Percentiles rank a stretch among this genome's conserved stretches.
phyloP scores from a whole-genome alignment of 2,329 filamentous ascomycete genomes.

The Didymella lethalis region DNA sequence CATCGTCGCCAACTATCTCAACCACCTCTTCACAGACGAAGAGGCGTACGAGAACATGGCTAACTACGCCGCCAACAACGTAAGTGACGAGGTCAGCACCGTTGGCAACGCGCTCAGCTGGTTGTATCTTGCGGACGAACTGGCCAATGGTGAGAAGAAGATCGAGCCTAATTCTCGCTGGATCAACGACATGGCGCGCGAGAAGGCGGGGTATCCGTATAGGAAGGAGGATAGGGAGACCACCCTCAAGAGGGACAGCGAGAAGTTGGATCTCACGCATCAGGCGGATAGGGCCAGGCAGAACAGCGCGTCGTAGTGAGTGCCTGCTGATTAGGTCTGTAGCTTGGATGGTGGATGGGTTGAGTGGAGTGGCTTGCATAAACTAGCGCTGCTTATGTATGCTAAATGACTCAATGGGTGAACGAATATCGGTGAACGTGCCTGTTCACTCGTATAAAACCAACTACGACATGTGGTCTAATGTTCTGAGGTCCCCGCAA shows the following conservation, averaged over 20 bases:
- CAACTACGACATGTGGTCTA: too few species aligned
- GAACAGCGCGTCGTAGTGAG: neutral
- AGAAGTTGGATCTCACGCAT: conserved; percentile 15
- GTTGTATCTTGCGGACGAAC: conserved; percentile 77
- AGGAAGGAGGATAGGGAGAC: conserved; percentile 60
- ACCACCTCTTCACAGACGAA: conserved; percentile 70
- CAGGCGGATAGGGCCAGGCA: conserved; percentile 8
- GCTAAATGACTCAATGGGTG: too few species aligned
- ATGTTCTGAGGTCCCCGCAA: too few species aligned
- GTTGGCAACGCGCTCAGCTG: conserved; percentile 79
- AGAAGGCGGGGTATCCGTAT: conserved; percentile 69
- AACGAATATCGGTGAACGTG: too few species aligned
- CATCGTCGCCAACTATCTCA: conserved; percentile 71
- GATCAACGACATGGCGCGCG: conserved; percentile 77
- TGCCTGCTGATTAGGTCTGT: neutral
- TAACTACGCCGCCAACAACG: conserved; percentile 67
- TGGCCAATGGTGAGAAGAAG: conserved; percentile 65
- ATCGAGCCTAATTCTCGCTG: conserved; percentile 69
- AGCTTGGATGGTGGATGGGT: neutral
- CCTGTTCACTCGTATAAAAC: too few species aligned
- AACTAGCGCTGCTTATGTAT: neutral
- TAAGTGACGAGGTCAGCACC: conserved; percentile 83
- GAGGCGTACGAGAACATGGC: conserved; percentile 74
- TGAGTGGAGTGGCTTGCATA: neutral
- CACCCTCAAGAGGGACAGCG: conserved; percentile 19